Conservation (phyloP, 495 filamentous ascomycete species). For the Tetracladium setigerum region DNA sequence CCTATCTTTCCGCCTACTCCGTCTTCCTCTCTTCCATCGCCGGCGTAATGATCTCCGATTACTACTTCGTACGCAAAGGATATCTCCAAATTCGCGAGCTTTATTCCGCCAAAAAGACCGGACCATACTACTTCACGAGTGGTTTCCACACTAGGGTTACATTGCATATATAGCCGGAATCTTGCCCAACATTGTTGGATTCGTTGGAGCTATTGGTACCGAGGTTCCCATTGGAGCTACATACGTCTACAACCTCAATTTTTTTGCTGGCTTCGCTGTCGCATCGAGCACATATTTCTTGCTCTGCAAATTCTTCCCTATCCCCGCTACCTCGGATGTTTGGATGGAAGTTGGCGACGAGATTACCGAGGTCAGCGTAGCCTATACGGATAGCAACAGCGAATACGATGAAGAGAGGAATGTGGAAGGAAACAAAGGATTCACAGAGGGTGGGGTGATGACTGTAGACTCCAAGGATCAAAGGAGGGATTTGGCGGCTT, state of each 20-base stretch:
- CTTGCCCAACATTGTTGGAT: conserved; percentile 87
- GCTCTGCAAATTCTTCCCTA: conserved; percentile 59
- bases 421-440: neutral
- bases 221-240: conserved; percentile 66
- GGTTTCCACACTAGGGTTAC: conserved; percentile 81
- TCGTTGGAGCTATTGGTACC: conserved; percentile 70
- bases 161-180: conserved; percentile 79
- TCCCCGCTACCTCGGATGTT: conserved; percentile 62
- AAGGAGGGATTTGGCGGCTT: conserved; percentile 10
- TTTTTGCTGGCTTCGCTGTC: conserved; percentile 77
- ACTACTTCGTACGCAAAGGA: conserved; percentile 80
- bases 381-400: conserved; percentile 27
- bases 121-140: conserved; percentile 64
- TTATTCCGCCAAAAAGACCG: conserved; percentile 59
- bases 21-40: conserved; percentile 92
- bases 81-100: conserved; percentile 74
- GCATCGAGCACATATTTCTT: conserved; percentile 58
- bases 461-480: neutral
- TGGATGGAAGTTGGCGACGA: conserved; percentile 82
- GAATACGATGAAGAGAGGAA: conserved; percentile 12
- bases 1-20: conserved; percentile 90
- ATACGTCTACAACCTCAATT: conserved; percentile 88
- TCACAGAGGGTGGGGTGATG: conserved; percentile 3
- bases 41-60: conserved; percentile 83
- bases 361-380: conserved; percentile 41